Evolutionary conservation across 2,329 filamentous ascomycete genomes (phyloP), one percentile per base, ranked within the genome.

Genomic region (Erysiphe pulchra): DNA sequence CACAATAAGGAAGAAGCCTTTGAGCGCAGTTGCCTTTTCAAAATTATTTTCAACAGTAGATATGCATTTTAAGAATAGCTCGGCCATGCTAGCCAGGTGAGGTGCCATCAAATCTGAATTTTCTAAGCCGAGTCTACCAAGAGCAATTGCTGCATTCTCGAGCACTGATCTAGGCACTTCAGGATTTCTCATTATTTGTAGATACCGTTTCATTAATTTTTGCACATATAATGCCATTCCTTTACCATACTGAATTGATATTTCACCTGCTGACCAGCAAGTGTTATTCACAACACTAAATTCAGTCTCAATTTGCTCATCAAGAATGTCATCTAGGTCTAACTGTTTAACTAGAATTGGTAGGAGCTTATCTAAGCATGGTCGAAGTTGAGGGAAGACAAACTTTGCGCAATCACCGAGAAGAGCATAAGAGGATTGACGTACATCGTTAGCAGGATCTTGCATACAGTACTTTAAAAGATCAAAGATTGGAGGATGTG

Each of bases 241-340:
- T 50, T 77, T 74, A 52, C 77, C 73, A 58, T 81, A 70, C 49
- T 83, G 77, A 60, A 93, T 76, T 14, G 85, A 75, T 50, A 95
- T 90, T 64, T 98, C 90, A 38, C 90, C 90, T 20, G 77, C 77
- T 7, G 86, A 92, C 90, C 90, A 98, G 64, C 87, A 95, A 18
- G 90, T 87, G 58, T 98, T 98, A 69, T 95, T 98, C 48, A 95
- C 77, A 30, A 95, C 86, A 49, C 85, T 84, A 60, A 93, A 94
- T 13, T 77, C 78, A 16, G 74, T 80, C 51, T 92, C 83, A 42
- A 84, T 75, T 49, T 85, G 80, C 53, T 92, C 83, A 49, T 86
- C 80, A 16, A 75, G 62, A 44, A 85, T 71, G 46, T 69, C 69
- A 49, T 85, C 79, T 52, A 93, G 66, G 52, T 95, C 86, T 28